Percentiles rank a stretch among this genome's conserved stretches.
phyloP scores from a whole-genome alignment of 1,284 basidiomycete genomes.

The Cryptococcus neoformans region DNA sequence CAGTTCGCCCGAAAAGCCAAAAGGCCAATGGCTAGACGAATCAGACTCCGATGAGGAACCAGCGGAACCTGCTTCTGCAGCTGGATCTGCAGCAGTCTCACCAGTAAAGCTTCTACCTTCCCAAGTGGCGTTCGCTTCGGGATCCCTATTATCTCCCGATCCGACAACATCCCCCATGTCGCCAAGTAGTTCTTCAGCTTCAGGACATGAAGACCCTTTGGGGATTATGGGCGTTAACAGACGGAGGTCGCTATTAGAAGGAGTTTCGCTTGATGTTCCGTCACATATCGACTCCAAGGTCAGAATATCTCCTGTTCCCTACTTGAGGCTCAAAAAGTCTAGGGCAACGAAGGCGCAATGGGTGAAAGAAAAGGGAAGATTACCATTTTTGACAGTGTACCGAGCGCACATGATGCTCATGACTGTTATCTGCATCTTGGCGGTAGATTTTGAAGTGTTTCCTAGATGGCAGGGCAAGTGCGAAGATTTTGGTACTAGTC shows the following conservation, averaged over 20 bases:
- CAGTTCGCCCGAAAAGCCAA: slow-evolving; percentile 13
- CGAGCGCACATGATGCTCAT: slow-evolving; percentile 94
- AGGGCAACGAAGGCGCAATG: neutral
- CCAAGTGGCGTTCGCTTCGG: slow-evolving; percentile 7
- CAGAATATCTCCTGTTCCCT: slow-evolving; percentile 2
- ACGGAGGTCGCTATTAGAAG: slow-evolving; percentile 23
- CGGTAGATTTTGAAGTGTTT: slow-evolving; percentile 93
- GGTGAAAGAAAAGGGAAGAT: slow-evolving; percentile 14
- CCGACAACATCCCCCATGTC: slow-evolving; percentile 3
- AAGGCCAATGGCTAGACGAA: slow-evolving; percentile 44
- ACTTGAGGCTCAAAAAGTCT: neutral
- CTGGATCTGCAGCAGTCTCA: slow-evolving; percentile 1
- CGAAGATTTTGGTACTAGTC: slow-evolving; percentile 87
- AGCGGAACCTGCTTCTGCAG: slow-evolving; percentile 18
- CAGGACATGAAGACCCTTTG: slow-evolving; percentile 1
- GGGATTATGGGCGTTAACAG: slow-evolving; percentile 9
- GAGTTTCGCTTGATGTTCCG: slow-evolving; percentile 18
- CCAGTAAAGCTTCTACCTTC: slow-evolving; percentile 13
- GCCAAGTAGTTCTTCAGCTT: neutral
- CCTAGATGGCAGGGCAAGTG: slow-evolving; percentile 87
- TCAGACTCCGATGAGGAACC: slow-evolving; percentile 41
- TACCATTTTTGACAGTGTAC: slow-evolving; percentile 75
- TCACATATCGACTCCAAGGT: neutral
- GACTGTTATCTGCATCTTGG: slow-evolving; percentile 86
- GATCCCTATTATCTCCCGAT: neutral